Evolutionary conservation across 2,329 filamentous ascomycete species (phyloP).

Genomic region (Sordariomycetes sp.): DNA sequence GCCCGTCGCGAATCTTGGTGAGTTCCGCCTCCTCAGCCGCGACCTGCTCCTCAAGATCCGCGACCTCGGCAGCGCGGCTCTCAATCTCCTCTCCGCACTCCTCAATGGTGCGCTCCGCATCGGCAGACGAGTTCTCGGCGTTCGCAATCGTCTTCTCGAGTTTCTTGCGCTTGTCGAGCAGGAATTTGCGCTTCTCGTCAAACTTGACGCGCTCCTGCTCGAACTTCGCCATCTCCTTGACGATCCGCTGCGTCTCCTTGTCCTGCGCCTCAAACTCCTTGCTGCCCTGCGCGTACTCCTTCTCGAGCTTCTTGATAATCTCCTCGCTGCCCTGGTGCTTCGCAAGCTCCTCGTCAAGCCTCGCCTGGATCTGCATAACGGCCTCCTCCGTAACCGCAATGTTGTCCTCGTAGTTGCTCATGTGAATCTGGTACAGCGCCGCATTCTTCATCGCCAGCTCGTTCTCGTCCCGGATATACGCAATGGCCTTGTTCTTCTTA

Average conservation of each 20-base stretch:
- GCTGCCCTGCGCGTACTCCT: constrained; percentile 66
- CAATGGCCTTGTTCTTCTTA: constrained; percentile 89
- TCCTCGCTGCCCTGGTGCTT: constrained; percentile 86
- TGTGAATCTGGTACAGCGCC: constrained; percentile 83
- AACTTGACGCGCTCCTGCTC: constrained; percentile 97
- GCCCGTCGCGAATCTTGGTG: constrained; percentile 63
- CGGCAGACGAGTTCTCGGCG: constrained; percentile 59
- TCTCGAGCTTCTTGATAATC: constrained; percentile 79
- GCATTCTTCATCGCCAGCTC: constrained; percentile 83
- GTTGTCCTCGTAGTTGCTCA: constrained; percentile 80
- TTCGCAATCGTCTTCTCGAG: constrained; percentile 75
- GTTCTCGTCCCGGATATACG: constrained; percentile 85
- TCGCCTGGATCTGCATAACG: constrained; percentile 76
- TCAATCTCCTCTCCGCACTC: constrained; percentile 70
- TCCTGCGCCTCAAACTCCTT: constrained; percentile 76
- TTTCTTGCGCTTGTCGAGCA: constrained; percentile 85
- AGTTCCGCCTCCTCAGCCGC: constrained; percentile 72
- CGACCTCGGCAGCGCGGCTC: constrained; percentile 60
- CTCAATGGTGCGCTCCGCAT: constrained; percentile 65
- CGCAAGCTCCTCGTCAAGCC: constrained; percentile 76
- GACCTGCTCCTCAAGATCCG: constrained; percentile 62
- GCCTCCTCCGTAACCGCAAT: constrained; percentile 80
- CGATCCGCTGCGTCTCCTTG: constrained; percentile 63
- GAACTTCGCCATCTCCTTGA: constrained; percentile 82
- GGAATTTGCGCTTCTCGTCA: constrained; percentile 93